Evolutionary conservation across 1,284 basidiomycete species (phyloP), one percentile per base, ranked within the genome.

Genomic region (Papiliotrema laurentii): DNA sequence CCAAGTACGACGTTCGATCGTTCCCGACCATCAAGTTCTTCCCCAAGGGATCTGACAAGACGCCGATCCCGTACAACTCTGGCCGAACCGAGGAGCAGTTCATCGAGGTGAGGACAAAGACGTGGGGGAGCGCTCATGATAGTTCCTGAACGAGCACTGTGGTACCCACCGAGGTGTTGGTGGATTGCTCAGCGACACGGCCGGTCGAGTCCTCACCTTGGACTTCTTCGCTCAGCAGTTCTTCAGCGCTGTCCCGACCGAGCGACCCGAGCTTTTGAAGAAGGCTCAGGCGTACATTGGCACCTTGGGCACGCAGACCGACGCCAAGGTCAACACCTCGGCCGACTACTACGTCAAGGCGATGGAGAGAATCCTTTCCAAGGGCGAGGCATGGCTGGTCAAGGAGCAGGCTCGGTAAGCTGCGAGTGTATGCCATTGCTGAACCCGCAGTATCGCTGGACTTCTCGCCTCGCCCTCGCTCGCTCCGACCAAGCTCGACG

Each of bases 1-100:
- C 73, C 42, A 81, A 82, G 62, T 92, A 90, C 68, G 86, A 79
- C 13, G 80, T 96, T 53, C 70, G 74, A 34, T 81, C 83, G 53
- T 87, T 79, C 83, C 94, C 94, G 0, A 97, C 92, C 16, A 83
- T 98, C 77, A 92, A 89, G 73, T 96, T 94, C 79, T 97, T 93
- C 83, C 80, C 88, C 63, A 85, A 85, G 68, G 88, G 79, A 54
- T 66, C 64, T 13, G 47, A 46, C 30, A 58, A 64, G 45, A 76
- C 81, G 55, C 81, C 83, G 11, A 76, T 83, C 47, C 75, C 74
- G 21, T 96, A 96, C 72, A 46, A 56, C 19, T 44, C 48, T 21
- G 70, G 70, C 22, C 56, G 77, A 40, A 66, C 60, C 42, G 76
- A 77, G 56, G 66, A 73, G 35, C 69, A 72, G 25, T 75, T 78